Evolutionary conservation across 306 rosid species (phyloP), one percentile per base, ranked within the genome.

Genomic region (Vachellia pachyceras): DNA sequence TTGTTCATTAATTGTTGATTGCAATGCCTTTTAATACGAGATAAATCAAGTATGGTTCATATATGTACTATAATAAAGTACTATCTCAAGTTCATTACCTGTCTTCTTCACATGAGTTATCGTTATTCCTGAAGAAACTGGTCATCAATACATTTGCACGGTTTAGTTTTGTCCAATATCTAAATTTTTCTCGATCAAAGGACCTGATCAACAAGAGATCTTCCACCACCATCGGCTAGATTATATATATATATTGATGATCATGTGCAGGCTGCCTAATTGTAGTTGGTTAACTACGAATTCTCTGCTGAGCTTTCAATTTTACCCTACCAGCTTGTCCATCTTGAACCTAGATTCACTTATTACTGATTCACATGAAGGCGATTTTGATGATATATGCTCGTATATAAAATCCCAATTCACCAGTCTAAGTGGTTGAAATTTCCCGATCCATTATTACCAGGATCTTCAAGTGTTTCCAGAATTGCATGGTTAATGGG

Each of bases 21-120:
- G 75, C 39, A 33, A 33, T 33, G 41, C 52, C 14, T 84, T 80
- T 68, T 73, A 77, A 73, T 79, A 52, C 79, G 61, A 67, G 68
- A 44, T 17, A 22, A 44, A 76, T 71, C 61, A 70, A 11, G 74
- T 33, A 44, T 69, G 73, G 6, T 76, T 60, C 23, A 40, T 18
- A 50, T 50, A 8, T 75, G 66, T 79, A 41, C 29, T 78, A 77
- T 72, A 46, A 77, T 64, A 33, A 79, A 61, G 12, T 33, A 39
- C 22, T 37, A 50, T 72, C 25, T 10, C 22, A 35, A 67, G 80
- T 36, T 20, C 22, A n/a, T 77, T 49, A 69, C 61, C 45, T 65
- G 55, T 66, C 41, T 23, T 47, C 14, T 72, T 20, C 23, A 39
- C 55, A 15, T 33, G n/a, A 33, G 15, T 55, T 42, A 58, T 60